phyloP scores from a whole-genome alignment of 2,329 filamentous ascomycete species.

The Ophiocordyceps sinensis region DNA sequence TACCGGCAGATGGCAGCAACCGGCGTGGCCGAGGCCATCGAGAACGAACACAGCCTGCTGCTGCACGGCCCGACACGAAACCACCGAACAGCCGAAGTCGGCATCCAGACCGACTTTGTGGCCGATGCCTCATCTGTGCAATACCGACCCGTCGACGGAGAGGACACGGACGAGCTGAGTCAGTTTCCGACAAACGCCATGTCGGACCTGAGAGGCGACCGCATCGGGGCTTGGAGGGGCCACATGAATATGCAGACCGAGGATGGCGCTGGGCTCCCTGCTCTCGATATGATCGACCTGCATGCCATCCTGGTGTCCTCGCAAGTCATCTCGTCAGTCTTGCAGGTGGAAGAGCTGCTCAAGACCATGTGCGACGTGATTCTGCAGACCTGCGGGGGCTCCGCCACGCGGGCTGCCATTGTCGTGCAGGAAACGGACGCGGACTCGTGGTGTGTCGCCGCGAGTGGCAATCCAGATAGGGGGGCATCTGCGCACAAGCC shows the following conservation, averaged over 20 bases:
- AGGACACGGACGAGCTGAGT: conserved; percentile 26
- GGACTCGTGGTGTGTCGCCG: conserved; percentile 56
- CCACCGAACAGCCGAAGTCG: conserved; percentile 44
- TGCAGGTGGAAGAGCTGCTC: conserved; percentile 60
- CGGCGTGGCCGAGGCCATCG: conserved; percentile 54
- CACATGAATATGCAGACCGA: conserved; percentile 41
- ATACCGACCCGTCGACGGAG: conserved; percentile 32
- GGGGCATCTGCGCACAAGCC: conserved; percentile 53
- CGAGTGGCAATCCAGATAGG: conserved; percentile 56
- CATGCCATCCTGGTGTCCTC: conserved; percentile 66
- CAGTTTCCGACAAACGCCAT: conserved; percentile 29
- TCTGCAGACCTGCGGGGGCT: conserved; percentile 58
- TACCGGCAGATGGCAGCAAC: conserved; percentile 56
- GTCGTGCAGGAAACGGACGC: conserved; percentile 54
- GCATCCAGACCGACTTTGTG: conserved; percentile 57
- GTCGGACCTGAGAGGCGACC: conserved; percentile 38
- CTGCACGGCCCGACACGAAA: conserved; percentile 47
- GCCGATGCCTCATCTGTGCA: conserved; percentile 37
- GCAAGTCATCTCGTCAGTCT: conserved; percentile 65
- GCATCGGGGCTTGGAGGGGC: conserved; percentile 49
- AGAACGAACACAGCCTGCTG: conserved; percentile 52
- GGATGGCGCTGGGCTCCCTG: conserved; percentile 48
- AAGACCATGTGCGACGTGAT: conserved; percentile 75
- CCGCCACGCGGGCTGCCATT: conserved; percentile 58
- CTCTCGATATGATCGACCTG: conserved; percentile 71